Conservation (phyloP, 2,329 filamentous ascomycete genomes). For the Colletotrichum trifolii region DNA sequence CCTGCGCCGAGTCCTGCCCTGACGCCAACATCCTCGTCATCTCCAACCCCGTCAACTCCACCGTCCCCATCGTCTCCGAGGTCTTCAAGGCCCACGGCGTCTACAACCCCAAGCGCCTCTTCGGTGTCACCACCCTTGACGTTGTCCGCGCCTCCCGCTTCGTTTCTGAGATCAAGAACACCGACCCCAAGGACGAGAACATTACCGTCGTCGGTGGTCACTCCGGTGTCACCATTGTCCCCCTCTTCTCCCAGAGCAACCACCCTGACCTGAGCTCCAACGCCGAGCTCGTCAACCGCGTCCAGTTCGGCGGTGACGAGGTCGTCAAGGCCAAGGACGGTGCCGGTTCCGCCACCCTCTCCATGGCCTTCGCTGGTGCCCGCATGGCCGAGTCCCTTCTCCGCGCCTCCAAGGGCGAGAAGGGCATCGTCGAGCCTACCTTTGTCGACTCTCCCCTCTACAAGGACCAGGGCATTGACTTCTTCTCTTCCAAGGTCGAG, state of each 20-base stretch:
- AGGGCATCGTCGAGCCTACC: slow-evolving; percentile 93
- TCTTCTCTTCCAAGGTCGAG: slow-evolving; percentile 96
- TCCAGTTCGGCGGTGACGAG: slow-evolving; percentile 99
- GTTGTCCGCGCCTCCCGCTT: slow-evolving; percentile 98
- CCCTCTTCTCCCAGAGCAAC: slow-evolving; percentile 93
- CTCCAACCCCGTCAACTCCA: slow-evolving; percentile 99
- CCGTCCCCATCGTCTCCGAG: slow-evolving; percentile 96
- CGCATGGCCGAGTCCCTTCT: slow-evolving; percentile 90
- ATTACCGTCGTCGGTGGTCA: slow-evolving; percentile 97
- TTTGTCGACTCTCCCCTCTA: slow-evolving; percentile 97
- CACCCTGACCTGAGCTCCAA: slow-evolving; percentile 86
- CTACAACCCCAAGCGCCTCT: slow-evolving; percentile 99
- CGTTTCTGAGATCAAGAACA: slow-evolving; percentile 92
- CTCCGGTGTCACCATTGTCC: slow-evolving; percentile 98
- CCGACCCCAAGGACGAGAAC: slow-evolving; percentile 91
- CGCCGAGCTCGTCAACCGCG: slow-evolving; percentile 86
- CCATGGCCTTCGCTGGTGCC: slow-evolving; percentile 96
- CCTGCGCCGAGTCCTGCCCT: slow-evolving; percentile 86
- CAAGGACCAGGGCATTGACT: slow-evolving; percentile 98
- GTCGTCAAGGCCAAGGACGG: slow-evolving; percentile 99
- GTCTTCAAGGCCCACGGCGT: slow-evolving; percentile 95
- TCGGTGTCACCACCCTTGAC: slow-evolving; percentile 99
- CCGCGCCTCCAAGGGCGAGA: slow-evolving; percentile 91
- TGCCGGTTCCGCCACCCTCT: slow-evolving; percentile 95
- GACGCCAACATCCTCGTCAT: slow-evolving; percentile 97